phyloP scores from a whole-genome alignment of 148 eudicot species.

The Persicaria maculosa region DNA sequence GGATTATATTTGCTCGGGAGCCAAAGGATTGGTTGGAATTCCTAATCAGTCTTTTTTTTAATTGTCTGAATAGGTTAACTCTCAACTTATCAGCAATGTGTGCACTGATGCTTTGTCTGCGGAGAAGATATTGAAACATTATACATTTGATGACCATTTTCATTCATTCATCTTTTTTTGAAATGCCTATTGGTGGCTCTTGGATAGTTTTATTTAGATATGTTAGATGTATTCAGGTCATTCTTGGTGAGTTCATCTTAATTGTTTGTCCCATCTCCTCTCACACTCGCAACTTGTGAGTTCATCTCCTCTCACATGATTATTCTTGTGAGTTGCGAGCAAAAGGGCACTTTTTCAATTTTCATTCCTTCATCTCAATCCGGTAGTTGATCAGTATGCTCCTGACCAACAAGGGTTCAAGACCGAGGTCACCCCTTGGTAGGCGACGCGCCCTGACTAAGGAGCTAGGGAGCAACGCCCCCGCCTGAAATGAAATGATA shows the following conservation, averaged over 20 bases:
- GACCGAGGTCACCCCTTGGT: no score
- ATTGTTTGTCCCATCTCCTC: no score
- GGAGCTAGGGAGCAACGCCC: no score
- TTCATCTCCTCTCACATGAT: no score
- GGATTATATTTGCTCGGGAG: background rate
- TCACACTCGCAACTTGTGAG: no score
- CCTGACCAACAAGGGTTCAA: no score
- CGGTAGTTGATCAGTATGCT: no score
- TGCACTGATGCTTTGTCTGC: slow-evolving; percentile 99
- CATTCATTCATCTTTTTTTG: background rate
- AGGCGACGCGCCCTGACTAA: no score
- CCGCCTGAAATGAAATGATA: no score
- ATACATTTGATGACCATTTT: background rate
- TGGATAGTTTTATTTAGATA: background rate
- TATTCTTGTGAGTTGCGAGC: no score
- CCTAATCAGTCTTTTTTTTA: background rate
- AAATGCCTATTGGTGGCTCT: background rate
- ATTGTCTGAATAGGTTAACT: slow-evolving; percentile 56
- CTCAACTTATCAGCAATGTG: slow-evolving; percentile 94
- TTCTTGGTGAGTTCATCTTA: slow-evolving; percentile 54
- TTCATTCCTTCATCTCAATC: no score
- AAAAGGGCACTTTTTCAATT: no score
- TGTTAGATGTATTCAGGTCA: slow-evolving; percentile 38
- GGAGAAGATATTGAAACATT: slow-evolving; percentile 55
- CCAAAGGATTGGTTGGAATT: background rate